Conservation (phyloP, 371 early-diverging fungal genomes). For the Thermomucor indicae-seudaticae region DNA sequence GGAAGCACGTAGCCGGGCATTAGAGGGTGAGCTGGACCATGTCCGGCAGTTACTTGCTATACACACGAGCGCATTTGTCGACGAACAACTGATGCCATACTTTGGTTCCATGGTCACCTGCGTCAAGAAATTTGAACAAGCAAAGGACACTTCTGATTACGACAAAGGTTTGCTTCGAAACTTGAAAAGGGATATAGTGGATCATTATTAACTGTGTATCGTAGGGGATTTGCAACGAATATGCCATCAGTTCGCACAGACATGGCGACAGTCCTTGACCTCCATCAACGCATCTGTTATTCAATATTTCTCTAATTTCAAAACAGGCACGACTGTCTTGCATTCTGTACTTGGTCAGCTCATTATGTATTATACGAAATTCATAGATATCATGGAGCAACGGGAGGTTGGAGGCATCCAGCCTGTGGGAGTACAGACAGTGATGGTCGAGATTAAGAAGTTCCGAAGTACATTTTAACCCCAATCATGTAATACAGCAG, state of each 20-base stretch:
- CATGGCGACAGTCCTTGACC: constrained; percentile 74
- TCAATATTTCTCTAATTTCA: constrained; percentile 89
- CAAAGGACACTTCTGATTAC: constrained; percentile 15
- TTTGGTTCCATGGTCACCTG: constrained; percentile 76
- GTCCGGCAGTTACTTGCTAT: constrained; percentile 64
- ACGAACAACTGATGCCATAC: constrained; percentile 76
- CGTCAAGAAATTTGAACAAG: constrained; percentile 65
- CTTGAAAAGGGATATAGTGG: neutral
- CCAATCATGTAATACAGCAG: too few relatives aligned
- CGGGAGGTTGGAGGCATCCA: constrained; percentile 53
- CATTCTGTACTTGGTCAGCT: constrained; percentile 84
- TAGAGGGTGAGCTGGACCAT: constrained; percentile 72
- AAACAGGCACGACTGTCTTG: constrained; percentile 83
- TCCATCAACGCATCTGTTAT: constrained; percentile 78
- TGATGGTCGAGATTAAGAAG: constrained; percentile 91
- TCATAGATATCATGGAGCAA: constrained; percentile 72
- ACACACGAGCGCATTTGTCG: constrained; percentile 79
- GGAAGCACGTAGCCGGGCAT: constrained; percentile 62
- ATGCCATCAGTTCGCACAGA: constrained; percentile 68
- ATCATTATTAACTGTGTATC: neutral
- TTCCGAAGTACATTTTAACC: constrained; percentile 74
- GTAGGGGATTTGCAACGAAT: constrained; percentile 56
- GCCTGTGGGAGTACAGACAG: constrained; percentile 84
- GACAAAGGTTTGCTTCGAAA: constrained; percentile 11
- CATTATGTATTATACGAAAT: constrained; percentile 85